A percentile compares a stretch with the other conserved stretches of the same genome.
These are phyloP conservation scores for Pyricularia pennisetigena DNA, from an alignment of 2,329 filamentous ascomycete genomes.

Conservation along the genomic window DNA sequence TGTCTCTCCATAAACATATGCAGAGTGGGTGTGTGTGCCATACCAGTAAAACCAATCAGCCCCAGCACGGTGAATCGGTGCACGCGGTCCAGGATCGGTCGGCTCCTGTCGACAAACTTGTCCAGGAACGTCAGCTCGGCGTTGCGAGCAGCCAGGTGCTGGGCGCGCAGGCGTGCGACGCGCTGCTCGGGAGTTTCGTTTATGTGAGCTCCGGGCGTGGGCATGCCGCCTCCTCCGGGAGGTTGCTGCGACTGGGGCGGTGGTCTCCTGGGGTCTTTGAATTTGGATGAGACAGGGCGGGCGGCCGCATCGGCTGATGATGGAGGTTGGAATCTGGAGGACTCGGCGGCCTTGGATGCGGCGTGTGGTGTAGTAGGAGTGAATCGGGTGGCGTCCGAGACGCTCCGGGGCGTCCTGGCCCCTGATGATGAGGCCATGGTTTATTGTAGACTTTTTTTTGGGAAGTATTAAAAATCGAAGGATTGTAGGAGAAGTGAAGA, in stretches of 20 bases:
- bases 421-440: slow-evolving; percentile 2
- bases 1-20: not conserved
- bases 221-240: slow-evolving; percentile 4
- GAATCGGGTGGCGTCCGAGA: slow-evolving; percentile 73
- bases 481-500: not conserved
- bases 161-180: slow-evolving; percentile 57
- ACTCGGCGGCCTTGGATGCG: slow-evolving; percentile 43
- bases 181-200: slow-evolving; percentile 60
- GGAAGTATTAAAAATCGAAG: too few species aligned
- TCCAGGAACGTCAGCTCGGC: slow-evolving; percentile 45
- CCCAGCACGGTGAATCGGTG: slow-evolving; percentile 45
- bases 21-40: slow-evolving; percentile 9
- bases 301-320: slow-evolving; percentile 17
- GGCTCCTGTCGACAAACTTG: slow-evolving; percentile 33
- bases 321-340: slow-evolving; percentile 6
- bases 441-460: not conserved
- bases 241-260: slow-evolving; percentile 5
- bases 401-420: slow-evolving; percentile 43
- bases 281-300: slow-evolving; percentile 20
- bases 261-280: slow-evolving; percentile 8
- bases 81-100: slow-evolving; percentile 43
- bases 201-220: slow-evolving; percentile 4
- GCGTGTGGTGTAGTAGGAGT: slow-evolving; percentile 63
- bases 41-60: slow-evolving; percentile 48
- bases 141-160: slow-evolving; percentile 56